A percentile compares a stretch with the other conserved stretches of the same genome.
phyloP scores from a whole-genome alignment of 2,329 filamentous ascomycete genomes.

The Cyphellophora attinorum region DNA sequence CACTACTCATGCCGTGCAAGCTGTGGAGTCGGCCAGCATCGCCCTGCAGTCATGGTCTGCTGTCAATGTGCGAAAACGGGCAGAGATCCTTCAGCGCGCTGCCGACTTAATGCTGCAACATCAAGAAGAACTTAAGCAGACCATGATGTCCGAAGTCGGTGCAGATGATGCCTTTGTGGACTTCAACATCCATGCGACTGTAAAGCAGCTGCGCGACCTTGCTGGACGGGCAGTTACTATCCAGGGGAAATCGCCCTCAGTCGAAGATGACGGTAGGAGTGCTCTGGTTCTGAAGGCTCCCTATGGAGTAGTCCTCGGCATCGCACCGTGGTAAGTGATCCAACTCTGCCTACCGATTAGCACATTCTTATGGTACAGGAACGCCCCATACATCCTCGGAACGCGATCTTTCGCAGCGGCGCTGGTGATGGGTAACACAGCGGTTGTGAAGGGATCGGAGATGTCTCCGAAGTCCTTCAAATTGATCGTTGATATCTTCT shows the following conservation, averaged over 20 bases:
- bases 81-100: conserved; percentile 60
- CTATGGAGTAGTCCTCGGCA: conserved; percentile 67
- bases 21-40: conserved; percentile 48
- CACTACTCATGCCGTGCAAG: conserved; percentile 43
- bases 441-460: conserved; percentile 64
- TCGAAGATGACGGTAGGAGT: not conserved
- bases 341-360: conserved; percentile 2
- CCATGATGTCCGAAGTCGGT: conserved; percentile 51
- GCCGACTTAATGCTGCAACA: conserved; percentile 52
- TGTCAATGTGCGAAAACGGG: conserved; percentile 49
- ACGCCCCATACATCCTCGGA: conserved; percentile 44
- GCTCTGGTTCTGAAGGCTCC: conserved; percentile 45
- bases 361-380: conserved; percentile 27
- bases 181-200: conserved; percentile 13
- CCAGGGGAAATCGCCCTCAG: not conserved
- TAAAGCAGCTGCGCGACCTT: conserved; percentile 2
- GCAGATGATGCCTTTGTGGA: conserved; percentile 27
- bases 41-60: conserved; percentile 62
- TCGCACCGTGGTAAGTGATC: conserved; percentile 67
- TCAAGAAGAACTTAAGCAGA: conserved; percentile 51
- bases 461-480: conserved; percentile 54
- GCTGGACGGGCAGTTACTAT: conserved; percentile 3
- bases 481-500: conserved; percentile 54
- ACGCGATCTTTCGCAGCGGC: conserved; percentile 47
- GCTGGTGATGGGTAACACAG: conserved; percentile 63